These are phyloP conservation scores for Jackrogersella multiformis DNA, from an alignment of 495 filamentous ascomycete species.

Conservation along the genomic window DNA sequence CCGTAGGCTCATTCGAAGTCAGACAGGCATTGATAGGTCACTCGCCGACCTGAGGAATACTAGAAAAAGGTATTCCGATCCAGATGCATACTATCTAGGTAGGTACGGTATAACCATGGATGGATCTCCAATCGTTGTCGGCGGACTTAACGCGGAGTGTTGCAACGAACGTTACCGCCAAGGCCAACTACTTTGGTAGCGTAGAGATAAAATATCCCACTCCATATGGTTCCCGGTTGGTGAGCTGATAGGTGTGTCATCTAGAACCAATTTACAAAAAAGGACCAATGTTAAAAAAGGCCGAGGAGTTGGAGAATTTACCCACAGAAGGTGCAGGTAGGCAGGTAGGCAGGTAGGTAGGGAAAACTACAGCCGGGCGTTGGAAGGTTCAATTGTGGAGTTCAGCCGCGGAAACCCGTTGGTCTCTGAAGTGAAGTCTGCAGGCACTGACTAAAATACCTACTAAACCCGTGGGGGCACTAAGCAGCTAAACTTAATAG, in stretches of 20 bases:
- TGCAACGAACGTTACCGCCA: slow-evolving; percentile 28
- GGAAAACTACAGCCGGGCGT: no score
- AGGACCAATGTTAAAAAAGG: no score
- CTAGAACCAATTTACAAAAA: background rate
- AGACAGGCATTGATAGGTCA: slow-evolving; percentile 24
- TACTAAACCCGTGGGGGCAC: slow-evolving; percentile 24
- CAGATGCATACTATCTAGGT: background rate
- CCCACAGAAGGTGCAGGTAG: no score
- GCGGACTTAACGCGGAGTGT: slow-evolving; percentile 16
- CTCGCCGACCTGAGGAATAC: background rate
- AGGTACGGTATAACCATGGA: no score
- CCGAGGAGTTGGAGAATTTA: no score
- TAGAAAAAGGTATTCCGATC: slow-evolving; percentile 4
- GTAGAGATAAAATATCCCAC: background rate
- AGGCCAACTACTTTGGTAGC: no score
- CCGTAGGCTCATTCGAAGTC: slow-evolving; percentile 11
- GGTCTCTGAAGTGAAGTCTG: background rate
- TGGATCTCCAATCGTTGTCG: background rate
- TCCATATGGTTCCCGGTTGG: background rate
- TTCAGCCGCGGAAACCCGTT: slow-evolving; percentile 17
- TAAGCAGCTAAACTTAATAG: no score
- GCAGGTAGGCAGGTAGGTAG: no score
- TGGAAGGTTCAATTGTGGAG: slow-evolving; percentile 1
- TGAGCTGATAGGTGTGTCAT: slow-evolving; percentile 12
- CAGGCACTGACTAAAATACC: slow-evolving; percentile 21